Evolutionary conservation across 1,284 basidiomycete species (phyloP), one percentile per base, ranked within the genome.

Genomic region (Tranzscheliella williamsii): DNA sequence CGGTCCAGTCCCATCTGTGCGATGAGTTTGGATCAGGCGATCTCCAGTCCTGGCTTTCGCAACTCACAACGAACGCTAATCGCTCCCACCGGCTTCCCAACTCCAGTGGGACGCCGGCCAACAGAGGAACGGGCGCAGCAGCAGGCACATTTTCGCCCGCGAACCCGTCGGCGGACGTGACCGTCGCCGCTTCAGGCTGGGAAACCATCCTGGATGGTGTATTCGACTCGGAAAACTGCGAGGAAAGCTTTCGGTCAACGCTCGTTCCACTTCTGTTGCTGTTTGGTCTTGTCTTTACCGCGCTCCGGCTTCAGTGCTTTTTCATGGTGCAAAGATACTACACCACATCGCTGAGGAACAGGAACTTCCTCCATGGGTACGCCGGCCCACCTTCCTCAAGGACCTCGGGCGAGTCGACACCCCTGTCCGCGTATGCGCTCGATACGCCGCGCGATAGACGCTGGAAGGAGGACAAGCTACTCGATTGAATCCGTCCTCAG

Each of bases 141-240:
- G 21, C 38, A 4, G 16, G 38, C 5, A 24, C 36, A 13, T 20
- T 13, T 6, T 18, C 36, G 15, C 5, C 6, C 8, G 23, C 18
- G 17, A 4, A 36, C 4, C n/a, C n/a, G n/a, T 16, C 37, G 4
- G 23, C 40, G 6, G 51, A 55, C 9, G 58, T 46, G 3, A 50
- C 37, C 11, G 48, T 38, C 2, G 31, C 34, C n/a, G 49, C 60
- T 4, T 50, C 50, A 4, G 53, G 65, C 3, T 68, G 65, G 65
- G 66, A 68, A 21, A 49, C 55, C 2, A 12, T 62, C 15, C 21
- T 68, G 1, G 66, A 68, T 18, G 56, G 58, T 22, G 45, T 66
- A 12, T 65, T 68, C 24, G 52, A 45, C 1, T 47, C 48, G 2
- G 66, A 68, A 23, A 62, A 65, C 27, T 68, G 66, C 56, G 66